Evolutionary conservation across 495 filamentous ascomycete species (phyloP), one percentile per base, ranked within the genome.

Genomic region (Penicillium pulvis): DNA sequence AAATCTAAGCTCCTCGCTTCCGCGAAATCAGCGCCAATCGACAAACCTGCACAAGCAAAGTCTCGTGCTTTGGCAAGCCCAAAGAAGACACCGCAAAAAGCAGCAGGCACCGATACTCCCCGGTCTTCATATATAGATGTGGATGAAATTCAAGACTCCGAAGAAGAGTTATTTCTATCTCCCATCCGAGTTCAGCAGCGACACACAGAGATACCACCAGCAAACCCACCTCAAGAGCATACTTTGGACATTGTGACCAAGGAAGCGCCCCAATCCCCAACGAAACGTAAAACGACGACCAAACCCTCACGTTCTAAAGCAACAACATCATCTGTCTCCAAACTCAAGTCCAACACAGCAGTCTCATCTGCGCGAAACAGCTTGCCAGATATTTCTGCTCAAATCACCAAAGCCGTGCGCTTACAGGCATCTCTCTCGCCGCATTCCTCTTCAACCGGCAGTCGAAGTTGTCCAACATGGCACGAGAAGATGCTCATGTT

Each of bases 401-500:
- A 81, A 58, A 91, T 96, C 54, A 90, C 87, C 3, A 75, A 78
- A 41, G 86, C 88, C 7, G 78, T 96, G 73, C 59, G 80, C 76
- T 30, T 82, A 64, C 56, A 83, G 78, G 16, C 81, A 68, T 43
- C 75, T 82, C 65, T 77, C 72, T 59, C 59, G 9, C 50, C 51
- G 2, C 55, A 46, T 4, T 55, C 43, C 10, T 6, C 55, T 26
- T 39, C 58, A 16, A 59, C 31, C 19, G 44, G 46, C 19, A 45
- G 61, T 33, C 59, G 60, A 23, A 58, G 55, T 57, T 26, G 70
- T 75, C 33, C 85, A 11, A 90, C 81, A 7, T 97, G 90, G 88
- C 79, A 95, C 53, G 88, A 97, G 76, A 93, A 92, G 71, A 97
- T 98, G 47, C 79, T 98, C 17, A 86, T 97, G 74, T 98, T 93